These are phyloP conservation scores for Lactarius trivialis DNA, from an alignment of 768 basidiomycete species.

Conservation along the genomic window DNA sequence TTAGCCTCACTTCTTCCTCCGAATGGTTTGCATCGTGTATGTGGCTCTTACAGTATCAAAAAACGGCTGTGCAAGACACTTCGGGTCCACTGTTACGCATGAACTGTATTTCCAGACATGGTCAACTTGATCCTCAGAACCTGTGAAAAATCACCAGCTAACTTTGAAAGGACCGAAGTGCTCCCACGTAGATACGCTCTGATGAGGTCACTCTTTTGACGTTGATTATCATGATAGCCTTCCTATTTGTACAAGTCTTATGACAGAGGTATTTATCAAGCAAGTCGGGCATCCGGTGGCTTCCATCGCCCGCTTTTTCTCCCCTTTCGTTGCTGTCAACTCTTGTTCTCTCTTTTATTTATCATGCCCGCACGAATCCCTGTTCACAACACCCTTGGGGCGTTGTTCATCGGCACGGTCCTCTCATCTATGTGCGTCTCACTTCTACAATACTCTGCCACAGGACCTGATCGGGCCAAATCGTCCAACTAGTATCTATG, in stretches of 20 bases:
- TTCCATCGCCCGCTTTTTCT: neutral
- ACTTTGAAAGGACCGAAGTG: neutral
- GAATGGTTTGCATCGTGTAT: neutral
- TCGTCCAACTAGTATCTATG: neutral
- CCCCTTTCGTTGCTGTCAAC: neutral
- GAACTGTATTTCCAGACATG: neutral
- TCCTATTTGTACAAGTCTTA: neutral
- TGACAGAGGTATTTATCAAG: neutral
- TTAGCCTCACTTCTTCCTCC: neutral
- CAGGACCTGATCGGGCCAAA: neutral
- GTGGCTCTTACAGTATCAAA: neutral
- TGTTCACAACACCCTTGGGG: neutral
- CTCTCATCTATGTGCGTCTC: neutral
- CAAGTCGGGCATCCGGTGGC: neutral
- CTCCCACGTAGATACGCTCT: neutral
- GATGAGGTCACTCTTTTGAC: neutral
- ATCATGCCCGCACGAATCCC: neutral
- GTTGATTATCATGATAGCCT: neutral
- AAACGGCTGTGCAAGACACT: neutral
- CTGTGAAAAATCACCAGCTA: neutral
- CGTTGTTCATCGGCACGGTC: neutral
- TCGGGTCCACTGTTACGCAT: neutral
- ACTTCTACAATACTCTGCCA: neutral
- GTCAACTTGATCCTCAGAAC: neutral
- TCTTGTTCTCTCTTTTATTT: neutral